phyloP scores from a whole-genome alignment of 192 early-diverging fungal genomes.

The Phycomyces blakesleeanus region DNA sequence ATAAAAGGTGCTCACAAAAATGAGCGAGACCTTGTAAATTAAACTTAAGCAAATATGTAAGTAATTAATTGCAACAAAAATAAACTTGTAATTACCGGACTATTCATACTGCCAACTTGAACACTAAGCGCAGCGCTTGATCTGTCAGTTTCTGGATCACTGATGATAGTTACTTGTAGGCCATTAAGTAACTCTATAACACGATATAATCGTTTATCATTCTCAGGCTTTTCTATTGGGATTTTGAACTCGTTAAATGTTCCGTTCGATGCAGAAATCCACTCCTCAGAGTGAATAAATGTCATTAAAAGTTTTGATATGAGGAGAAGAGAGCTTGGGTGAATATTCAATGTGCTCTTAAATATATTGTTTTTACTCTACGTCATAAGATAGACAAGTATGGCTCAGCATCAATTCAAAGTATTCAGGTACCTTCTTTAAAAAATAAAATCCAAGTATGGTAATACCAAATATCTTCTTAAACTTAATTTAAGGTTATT shows the following conservation, averaged over 20 bases:
- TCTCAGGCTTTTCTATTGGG: conserved; percentile 50
- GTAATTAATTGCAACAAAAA: not conserved
- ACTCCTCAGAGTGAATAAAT: not conserved
- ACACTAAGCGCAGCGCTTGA: conserved; percentile 58
- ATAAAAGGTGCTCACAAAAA: conserved; percentile 67
- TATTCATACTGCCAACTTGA: conserved; percentile 56
- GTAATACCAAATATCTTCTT: no score
- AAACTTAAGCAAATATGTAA: conserved; percentile 29
- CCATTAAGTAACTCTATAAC: conserved; percentile 55
- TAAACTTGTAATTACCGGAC: conserved; percentile 42
- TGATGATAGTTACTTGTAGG: conserved; percentile 53
- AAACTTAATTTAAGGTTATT: no score
- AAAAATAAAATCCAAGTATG: no score
- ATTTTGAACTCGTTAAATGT: conserved; percentile 2
- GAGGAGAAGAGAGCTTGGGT: no score
- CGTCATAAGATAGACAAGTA: no score
- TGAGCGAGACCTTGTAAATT: conserved; percentile 63
- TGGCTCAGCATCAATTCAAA: no score
- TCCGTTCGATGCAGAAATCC: conserved; percentile 9
- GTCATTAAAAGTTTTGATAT: no score
- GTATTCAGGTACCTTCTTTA: no score
- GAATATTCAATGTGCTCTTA: no score
- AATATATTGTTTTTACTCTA: no score
- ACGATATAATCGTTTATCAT: conserved; percentile 55
- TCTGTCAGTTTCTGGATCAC: conserved; percentile 51